phyloP scores from a whole-genome alignment of 768 basidiomycete species.

The Boletus rubescentipes region DNA sequence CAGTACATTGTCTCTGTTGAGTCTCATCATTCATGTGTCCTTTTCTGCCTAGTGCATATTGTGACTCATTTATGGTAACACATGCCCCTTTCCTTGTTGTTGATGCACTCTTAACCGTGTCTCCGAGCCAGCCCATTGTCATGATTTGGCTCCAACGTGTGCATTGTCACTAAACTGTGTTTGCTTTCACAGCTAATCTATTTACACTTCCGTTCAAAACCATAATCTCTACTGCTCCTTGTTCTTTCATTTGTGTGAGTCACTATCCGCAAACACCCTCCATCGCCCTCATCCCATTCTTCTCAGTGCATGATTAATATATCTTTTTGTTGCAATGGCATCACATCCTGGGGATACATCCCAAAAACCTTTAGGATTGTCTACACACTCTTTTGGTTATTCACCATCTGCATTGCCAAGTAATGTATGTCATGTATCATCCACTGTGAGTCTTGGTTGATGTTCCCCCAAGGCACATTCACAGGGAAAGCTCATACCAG shows the following conservation, averaged over 20 bases:
- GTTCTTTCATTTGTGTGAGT: constrained; percentile 32
- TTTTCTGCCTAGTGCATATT: constrained; percentile 27
- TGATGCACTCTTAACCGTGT: constrained; percentile 32
- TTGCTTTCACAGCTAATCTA: constrained; percentile 36
- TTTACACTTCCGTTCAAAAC: constrained; percentile 32
- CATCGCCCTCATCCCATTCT: constrained; percentile 18
- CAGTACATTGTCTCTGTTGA: constrained; percentile 34
- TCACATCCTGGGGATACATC: constrained; percentile 44
- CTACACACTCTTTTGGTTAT: constrained; percentile 60
- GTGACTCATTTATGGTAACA: constrained; percentile 34
- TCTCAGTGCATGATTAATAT: constrained; percentile 32
- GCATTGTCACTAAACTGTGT: constrained; percentile 23
- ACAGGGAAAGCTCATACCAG: constrained; percentile 47
- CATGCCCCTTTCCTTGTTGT: constrained; percentile 18
- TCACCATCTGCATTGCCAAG: constrained; percentile 64
- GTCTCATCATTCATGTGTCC: constrained; percentile 33
- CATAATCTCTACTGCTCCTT: constrained; percentile 32
- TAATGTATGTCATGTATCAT: constrained; percentile 43
- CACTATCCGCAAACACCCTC: constrained; percentile 3
- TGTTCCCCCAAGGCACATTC: constrained; percentile 33
- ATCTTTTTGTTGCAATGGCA: constrained; percentile 28
- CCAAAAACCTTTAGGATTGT: constrained; percentile 69
- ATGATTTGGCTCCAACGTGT: constrained; percentile 22
- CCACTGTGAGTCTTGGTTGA: constrained; percentile 5
- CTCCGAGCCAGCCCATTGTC: constrained; percentile 28